Evolutionary conservation across 257 asterid genomes (phyloP), one percentile per base, ranked within the genome.

Genomic region (Lithospermum erythrorhizon): DNA sequence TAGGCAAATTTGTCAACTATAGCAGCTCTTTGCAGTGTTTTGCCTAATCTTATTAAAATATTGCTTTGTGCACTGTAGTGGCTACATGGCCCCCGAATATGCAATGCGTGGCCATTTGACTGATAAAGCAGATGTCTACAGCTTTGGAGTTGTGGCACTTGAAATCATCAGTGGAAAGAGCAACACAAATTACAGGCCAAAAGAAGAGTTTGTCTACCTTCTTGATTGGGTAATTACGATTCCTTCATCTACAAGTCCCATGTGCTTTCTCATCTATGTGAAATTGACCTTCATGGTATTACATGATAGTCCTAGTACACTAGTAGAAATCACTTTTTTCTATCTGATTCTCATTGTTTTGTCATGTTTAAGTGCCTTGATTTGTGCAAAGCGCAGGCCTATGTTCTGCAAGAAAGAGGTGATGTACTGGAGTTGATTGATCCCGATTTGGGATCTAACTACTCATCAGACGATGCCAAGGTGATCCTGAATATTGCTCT

Each of bases 11-110:
- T 49, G 17, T 1, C 23, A 32, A 51, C 21, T 61, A 14, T 22
- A 5, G 25, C 57, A 5, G 14, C 23, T 1, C 2, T 51, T 0
- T 48, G 8, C 21, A 1, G 16, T 61, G 57, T n/a, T 21, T 49
- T 17, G 47, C 53, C 16, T 23, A 9, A 32, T 18, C 53, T 57
- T 65, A 52, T 30, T 62, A 25, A n/a, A n/a, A 41, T 41, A 13
- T 11, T 11, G 24, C 62, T 37, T 58, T 68, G 59, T 67, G 66
- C 53, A 37, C 53, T 75, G 70, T 82, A 90, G 97, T 66, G 96
- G 98, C 55, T 90, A 90, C 57, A 87, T 90, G 98, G 96, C 97
- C 59, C 97, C 97, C 6, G 97, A 90, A 61, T 90, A 90, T 52
- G 98, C 98, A 0, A 79, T 90, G 95, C 83, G 93, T 0, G 96